Evolutionary conservation across 495 filamentous ascomycete species (phyloP).

Genomic region (Thermothielavioides terrestris): DNA sequence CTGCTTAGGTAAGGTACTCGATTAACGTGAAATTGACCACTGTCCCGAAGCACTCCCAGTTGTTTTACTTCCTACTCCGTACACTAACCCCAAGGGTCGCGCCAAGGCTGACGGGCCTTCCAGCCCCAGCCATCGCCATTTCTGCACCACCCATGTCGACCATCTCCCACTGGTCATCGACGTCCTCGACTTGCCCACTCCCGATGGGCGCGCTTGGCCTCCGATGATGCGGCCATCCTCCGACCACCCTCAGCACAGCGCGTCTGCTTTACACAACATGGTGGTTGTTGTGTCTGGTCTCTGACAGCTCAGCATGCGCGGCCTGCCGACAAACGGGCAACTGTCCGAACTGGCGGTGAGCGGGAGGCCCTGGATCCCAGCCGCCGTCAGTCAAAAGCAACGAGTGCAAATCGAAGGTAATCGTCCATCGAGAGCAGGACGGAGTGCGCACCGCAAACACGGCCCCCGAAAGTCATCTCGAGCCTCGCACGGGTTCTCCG

Average conservation of each 20-base stretch:
- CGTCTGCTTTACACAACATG: constrained; percentile 17
- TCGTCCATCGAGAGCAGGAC: too few relatives aligned
- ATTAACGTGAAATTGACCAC: too few relatives aligned
- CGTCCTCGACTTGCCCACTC: too few relatives aligned
- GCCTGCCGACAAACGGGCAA: constrained; percentile 5
- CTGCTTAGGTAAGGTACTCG: background rate
- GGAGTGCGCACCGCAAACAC: too few relatives aligned
- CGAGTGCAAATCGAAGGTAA: too few relatives aligned
- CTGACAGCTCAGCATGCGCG: constrained; percentile 19
- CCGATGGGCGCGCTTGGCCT: constrained; percentile 19
- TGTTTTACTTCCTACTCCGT: too few relatives aligned
- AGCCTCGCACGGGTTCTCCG: background rate
- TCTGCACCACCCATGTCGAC: background rate
- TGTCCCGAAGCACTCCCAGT: too few relatives aligned
- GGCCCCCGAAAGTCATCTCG: constrained; percentile 3
- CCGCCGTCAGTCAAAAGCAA: too few relatives aligned
- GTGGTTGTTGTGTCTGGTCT: constrained; percentile 1
- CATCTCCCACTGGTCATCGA: background rate
- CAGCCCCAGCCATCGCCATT: constrained; percentile 8
- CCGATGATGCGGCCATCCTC: constrained; percentile 20
- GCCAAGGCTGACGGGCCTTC: background rate
- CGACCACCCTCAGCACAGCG: constrained; percentile 3
- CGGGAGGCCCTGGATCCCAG: background rate
- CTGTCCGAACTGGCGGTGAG: constrained; percentile 30
- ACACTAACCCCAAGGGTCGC: too few relatives aligned